These are phyloP conservation scores for Cucumis melo DNA, from an alignment of 306 rosid species.

Conservation along the genomic window DNA sequence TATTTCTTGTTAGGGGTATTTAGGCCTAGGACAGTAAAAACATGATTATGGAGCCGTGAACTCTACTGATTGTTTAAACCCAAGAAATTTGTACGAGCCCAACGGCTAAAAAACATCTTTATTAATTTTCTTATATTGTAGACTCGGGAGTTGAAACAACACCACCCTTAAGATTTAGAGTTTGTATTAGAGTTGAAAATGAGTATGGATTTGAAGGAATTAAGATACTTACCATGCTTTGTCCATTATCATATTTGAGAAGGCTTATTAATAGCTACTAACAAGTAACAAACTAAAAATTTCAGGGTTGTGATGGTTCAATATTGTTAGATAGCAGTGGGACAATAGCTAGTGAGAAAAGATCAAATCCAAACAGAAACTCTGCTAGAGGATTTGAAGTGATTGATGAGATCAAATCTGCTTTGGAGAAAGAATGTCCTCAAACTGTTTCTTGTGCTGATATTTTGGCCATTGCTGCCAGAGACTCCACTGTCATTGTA, in stretches of 20 bases:
- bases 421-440: slow-evolving; percentile 62
- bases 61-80: too few species aligned
- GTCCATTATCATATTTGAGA: neutral
- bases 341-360: slow-evolving; percentile 46
- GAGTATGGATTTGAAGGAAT: too few species aligned
- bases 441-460: slow-evolving; percentile 83
- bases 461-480: slow-evolving; percentile 63
- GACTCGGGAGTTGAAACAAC: too few species aligned
- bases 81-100: too few species aligned
- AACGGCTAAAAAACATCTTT: too few species aligned
- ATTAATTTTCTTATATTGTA: too few species aligned
- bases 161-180: too few species aligned
- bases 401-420: slow-evolving; percentile 64
- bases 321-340: slow-evolving; percentile 52
- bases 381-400: slow-evolving; percentile 77
- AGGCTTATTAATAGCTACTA: neutral
- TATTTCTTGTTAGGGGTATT: too few species aligned
- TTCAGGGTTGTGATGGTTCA: slow-evolving; percentile 94
- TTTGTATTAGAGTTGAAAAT: too few species aligned
- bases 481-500: slow-evolving; percentile 78
- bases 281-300: neutral
- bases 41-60: too few species aligned
- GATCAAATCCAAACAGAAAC: slow-evolving; percentile 61
- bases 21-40: too few species aligned
- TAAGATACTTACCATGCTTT: neutral